phyloP scores from a whole-genome alignment of 371 early-diverging fungal species.

The Mucor mucedo region DNA sequence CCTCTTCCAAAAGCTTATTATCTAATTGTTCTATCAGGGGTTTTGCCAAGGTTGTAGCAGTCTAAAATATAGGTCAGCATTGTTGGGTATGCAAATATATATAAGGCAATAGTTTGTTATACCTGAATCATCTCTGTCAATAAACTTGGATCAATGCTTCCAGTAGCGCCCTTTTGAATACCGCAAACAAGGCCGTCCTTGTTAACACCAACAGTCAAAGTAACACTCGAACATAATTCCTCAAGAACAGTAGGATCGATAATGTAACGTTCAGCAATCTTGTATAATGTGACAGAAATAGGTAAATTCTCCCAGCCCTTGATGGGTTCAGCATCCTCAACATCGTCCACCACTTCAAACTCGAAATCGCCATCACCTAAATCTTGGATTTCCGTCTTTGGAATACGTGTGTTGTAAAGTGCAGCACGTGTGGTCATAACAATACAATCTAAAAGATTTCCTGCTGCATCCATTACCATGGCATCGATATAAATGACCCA shows the following conservation, averaged over 20 bases:
- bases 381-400: conserved; percentile 76
- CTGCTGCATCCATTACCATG: conserved; percentile 87
- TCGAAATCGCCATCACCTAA: conserved; percentile 79
- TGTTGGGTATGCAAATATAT: conserved; percentile 41
- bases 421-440: conserved; percentile 87
- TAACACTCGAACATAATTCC: conserved; percentile 82
- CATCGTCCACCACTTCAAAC: conserved; percentile 88
- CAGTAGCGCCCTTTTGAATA: conserved; percentile 81
- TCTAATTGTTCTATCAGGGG: conserved; percentile 62
- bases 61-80: conserved; percentile 27
- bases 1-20: conserved; percentile 56
- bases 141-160: conserved; percentile 78
- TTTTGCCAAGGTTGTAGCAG: conserved; percentile 67
- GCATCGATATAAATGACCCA: conserved; percentile 94
- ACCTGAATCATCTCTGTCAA: conserved; percentile 75
- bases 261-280: conserved; percentile 84
- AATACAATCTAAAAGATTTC: conserved; percentile 86
- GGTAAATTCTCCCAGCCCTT: conserved; percentile 82
- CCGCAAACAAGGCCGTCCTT: conserved; percentile 78
- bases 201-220: conserved; percentile 84
- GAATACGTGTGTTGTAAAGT: conserved; percentile 82
- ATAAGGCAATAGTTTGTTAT: neutral
- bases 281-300: conserved; percentile 80
- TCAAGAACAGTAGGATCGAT: conserved; percentile 89
- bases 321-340: conserved; percentile 80